Percentiles rank a stretch among this genome's conserved stretches.
Evolutionary conservation across 805 yeast species (phyloP).

Genomic region (Candida easanensis): DNA sequence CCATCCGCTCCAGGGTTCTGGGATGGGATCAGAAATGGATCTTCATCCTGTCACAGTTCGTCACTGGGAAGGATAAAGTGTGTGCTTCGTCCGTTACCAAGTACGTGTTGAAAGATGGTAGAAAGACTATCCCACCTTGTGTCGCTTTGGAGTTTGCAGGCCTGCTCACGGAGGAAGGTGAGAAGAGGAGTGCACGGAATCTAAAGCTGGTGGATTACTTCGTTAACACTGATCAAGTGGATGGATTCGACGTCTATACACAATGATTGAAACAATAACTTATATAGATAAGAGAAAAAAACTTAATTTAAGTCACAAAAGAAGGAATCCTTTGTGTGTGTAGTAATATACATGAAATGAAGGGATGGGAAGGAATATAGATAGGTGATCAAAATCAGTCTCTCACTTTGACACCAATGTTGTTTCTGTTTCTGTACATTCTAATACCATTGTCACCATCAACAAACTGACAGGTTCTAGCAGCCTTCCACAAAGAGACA

Average conservation of each 20-base stretch:
- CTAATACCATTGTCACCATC: slow-evolving; percentile 64
- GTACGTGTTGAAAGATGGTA: slow-evolving; percentile 76
- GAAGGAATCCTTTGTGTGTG: no score
- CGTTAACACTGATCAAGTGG: slow-evolving; percentile 36
- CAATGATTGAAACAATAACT: no score
- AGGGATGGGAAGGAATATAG: neutral
- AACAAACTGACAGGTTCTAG: slow-evolving; percentile 67
- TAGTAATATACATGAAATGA: neutral
- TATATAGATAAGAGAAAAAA: slow-evolving; percentile 1
- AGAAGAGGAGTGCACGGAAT: slow-evolving; percentile 38
- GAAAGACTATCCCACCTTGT: slow-evolving; percentile 69
- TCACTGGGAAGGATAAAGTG: slow-evolving; percentile 32
- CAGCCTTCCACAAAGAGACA: slow-evolving; percentile 52
- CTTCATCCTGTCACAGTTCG: slow-evolving; percentile 64
- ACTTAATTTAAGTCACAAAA: no score
- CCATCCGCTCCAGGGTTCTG: slow-evolving; percentile 54
- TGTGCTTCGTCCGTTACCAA: slow-evolving; percentile 68
- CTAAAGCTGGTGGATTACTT: slow-evolving; percentile 37
- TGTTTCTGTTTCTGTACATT: slow-evolving; percentile 63
- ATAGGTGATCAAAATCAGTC: slow-evolving; percentile 2
- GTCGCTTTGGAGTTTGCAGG: slow-evolving; percentile 58
- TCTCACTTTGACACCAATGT: slow-evolving; percentile 36
- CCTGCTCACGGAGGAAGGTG: slow-evolving; percentile 50
- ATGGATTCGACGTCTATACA: slow-evolving; percentile 22
- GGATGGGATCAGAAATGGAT: slow-evolving; percentile 92